These are phyloP conservation scores for Sphagnum magellanicum DNA, from an alignment of 228 moss, liverwort and hornwort species.

Conservation along the genomic window DNA sequence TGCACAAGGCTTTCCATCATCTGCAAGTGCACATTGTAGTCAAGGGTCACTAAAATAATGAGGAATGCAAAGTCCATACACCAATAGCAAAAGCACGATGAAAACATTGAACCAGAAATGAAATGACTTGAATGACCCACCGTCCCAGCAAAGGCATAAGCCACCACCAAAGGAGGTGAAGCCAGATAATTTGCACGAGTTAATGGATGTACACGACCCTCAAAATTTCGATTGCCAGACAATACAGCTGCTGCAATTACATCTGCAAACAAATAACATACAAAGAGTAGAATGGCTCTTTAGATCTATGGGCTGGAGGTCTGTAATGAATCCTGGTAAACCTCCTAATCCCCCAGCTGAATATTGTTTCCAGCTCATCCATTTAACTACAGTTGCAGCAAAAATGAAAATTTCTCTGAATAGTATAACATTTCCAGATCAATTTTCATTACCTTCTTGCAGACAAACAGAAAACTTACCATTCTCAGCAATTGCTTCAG, in stretches of 20 bases:
- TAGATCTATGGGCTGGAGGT: too few relatives aligned
- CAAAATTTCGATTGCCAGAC: slow-evolving; percentile 95
- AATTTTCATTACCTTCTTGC: too few relatives aligned
- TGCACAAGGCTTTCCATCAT: neutral
- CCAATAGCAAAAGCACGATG: too few relatives aligned
- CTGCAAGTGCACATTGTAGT: neutral
- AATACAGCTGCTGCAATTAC: slow-evolving; percentile 81
- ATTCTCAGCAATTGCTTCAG: slow-evolving; percentile 51
- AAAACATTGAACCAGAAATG: neutral
- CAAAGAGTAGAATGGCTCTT: too few relatives aligned
- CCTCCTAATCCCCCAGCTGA: too few relatives aligned
- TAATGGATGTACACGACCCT: slow-evolving; percentile 93
- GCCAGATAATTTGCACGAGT: slow-evolving; percentile 95
- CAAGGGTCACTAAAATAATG: too few relatives aligned
- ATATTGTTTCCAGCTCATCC: too few relatives aligned
- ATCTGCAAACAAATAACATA: slow-evolving; percentile 26
- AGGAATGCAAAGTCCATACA: too few relatives aligned
- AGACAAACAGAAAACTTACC: slow-evolving; percentile 17
- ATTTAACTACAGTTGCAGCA: too few relatives aligned
- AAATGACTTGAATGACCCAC: slow-evolving; percentile 24
- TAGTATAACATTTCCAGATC: too few relatives aligned
- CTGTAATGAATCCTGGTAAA: too few relatives aligned
- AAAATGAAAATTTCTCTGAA: too few relatives aligned
- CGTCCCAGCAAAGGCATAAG: slow-evolving; percentile 86
- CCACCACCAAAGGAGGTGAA: slow-evolving; percentile 94